Conservation (phyloP, 257 asterid species). For the Linaria vulgaris region DNA sequence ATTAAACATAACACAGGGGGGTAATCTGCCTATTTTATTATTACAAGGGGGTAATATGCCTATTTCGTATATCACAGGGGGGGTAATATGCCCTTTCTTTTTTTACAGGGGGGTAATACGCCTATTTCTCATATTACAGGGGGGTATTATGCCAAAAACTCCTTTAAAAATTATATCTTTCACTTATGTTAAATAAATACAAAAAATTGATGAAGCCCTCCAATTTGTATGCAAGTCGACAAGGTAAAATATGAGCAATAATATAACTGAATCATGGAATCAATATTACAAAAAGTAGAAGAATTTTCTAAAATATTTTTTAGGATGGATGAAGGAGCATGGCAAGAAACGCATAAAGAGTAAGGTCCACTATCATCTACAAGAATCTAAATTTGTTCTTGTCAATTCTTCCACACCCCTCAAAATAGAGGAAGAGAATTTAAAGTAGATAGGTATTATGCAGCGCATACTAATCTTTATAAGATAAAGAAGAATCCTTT, state of each 20-base stretch:
- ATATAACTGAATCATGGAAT: not conserved
- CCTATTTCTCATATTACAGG: too few species aligned
- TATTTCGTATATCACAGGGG: too few species aligned
- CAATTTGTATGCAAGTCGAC: not conserved
- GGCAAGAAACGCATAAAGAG: conserved; percentile 35
- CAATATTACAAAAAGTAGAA: not conserved
- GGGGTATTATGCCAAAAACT: too few species aligned
- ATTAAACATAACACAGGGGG: too few species aligned
- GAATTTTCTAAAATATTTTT: not conserved
- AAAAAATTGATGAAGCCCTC: not conserved
- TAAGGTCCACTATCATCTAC: conserved; percentile 24
- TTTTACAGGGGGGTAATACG: too few species aligned
- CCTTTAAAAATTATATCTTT: too few species aligned
- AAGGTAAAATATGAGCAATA: not conserved
- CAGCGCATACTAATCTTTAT: conserved; percentile 22
- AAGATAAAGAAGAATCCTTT: conserved; percentile 23
- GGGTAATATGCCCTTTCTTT: too few species aligned
- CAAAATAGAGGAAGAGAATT: not conserved
- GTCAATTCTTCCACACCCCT: conserved; percentile 24
- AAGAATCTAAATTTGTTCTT: conserved; percentile 29
- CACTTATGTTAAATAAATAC: too few species aligned
- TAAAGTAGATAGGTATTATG: conserved; percentile 14
- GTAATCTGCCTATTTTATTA: too few species aligned
- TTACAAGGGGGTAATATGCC: too few species aligned
- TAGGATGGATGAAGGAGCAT: conserved; percentile 20